Percentiles rank a stretch among this genome's conserved stretches.
Evolutionary conservation across 345 rosid species (phyloP).

Genomic region (Geranium rotundifolium): DNA sequence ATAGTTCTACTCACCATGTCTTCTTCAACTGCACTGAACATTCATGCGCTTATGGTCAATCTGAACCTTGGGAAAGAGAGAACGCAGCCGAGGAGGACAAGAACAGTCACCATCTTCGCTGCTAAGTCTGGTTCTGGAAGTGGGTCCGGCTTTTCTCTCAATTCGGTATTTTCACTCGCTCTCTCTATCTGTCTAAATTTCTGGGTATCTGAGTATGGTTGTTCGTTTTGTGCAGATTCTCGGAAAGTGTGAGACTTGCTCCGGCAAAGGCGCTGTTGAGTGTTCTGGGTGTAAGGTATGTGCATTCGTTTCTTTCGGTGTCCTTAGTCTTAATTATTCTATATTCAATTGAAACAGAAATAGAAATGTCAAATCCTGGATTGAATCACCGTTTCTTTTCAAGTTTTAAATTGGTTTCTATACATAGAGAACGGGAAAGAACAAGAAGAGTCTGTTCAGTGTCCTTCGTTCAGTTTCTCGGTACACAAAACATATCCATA

Average conservation of each 20-base stretch:
- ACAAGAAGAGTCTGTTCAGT: too few species aligned
- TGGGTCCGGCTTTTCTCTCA: slow-evolving; percentile 23
- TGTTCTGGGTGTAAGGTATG: slow-evolving; percentile 72
- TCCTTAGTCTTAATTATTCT: not conserved
- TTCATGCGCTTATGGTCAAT: not conserved
- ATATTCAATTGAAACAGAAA: too few species aligned
- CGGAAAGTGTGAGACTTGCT: slow-evolving; percentile 47
- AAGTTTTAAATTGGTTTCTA: too few species aligned
- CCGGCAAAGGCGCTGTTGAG: slow-evolving; percentile 68
- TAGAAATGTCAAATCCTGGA: not conserved
- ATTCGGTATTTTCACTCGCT: slow-evolving; percentile 26
- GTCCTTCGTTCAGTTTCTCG: too few species aligned
- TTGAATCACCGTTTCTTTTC: not conserved
- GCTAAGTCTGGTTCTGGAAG: slow-evolving; percentile 27
- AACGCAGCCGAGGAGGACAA: slow-evolving; percentile 6
- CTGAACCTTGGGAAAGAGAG: not conserved
- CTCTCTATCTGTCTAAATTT: not conserved
- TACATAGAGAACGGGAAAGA: too few species aligned
- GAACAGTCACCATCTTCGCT: slow-evolving; percentile 20
- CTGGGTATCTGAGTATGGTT: not conserved
- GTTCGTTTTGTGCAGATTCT: slow-evolving; percentile 26
- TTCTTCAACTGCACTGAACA: not conserved
- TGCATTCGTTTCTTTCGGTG: not conserved
- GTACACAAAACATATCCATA: too few species aligned
- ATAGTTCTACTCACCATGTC: not conserved